Conservation (phyloP, 1,284 basidiomycete genomes). For the Irpex sp. region DNA sequence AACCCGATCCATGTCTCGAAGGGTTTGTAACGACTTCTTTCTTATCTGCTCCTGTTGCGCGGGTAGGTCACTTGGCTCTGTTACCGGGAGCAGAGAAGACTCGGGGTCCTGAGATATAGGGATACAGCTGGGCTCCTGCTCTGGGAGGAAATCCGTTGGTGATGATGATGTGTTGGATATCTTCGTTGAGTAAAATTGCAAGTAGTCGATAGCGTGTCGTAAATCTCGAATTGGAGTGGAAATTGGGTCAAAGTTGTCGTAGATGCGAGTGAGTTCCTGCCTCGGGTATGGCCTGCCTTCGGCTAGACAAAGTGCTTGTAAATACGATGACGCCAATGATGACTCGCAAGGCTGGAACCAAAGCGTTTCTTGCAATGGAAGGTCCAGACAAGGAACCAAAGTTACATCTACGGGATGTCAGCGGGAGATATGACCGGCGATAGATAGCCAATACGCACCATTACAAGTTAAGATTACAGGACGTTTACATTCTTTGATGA, state of each 20-base stretch:
- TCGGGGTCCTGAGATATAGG: background rate
- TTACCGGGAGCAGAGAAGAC: background rate
- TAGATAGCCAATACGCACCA: constrained; percentile 49
- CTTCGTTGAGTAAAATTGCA: constrained; percentile 15
- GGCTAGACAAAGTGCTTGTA: constrained; percentile 59
- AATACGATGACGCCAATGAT: constrained; percentile 64
- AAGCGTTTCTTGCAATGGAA: constrained; percentile 78
- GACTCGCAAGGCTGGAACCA: constrained; percentile 61
- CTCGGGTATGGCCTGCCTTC: constrained; percentile 47
- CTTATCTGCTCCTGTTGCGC: background rate
- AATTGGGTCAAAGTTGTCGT: background rate
- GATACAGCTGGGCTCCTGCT: background rate
- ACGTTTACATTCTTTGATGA: constrained; percentile 79
- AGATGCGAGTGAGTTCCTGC: constrained; percentile 11
- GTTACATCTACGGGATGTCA: constrained; percentile 53
- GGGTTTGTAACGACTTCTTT: background rate
- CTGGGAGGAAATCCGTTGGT: background rate
- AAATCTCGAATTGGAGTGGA: constrained; percentile 10
- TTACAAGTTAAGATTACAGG: constrained; percentile 93
- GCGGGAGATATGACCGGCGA: constrained; percentile 15
- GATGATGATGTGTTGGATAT: background rate
- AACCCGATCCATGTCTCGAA: background rate
- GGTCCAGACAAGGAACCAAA: constrained; percentile 64
- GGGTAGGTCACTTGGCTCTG: background rate
- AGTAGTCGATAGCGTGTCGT: constrained; percentile 20